Conservation (phyloP, 441 rosid species). For the Viola pubescens region DNA sequence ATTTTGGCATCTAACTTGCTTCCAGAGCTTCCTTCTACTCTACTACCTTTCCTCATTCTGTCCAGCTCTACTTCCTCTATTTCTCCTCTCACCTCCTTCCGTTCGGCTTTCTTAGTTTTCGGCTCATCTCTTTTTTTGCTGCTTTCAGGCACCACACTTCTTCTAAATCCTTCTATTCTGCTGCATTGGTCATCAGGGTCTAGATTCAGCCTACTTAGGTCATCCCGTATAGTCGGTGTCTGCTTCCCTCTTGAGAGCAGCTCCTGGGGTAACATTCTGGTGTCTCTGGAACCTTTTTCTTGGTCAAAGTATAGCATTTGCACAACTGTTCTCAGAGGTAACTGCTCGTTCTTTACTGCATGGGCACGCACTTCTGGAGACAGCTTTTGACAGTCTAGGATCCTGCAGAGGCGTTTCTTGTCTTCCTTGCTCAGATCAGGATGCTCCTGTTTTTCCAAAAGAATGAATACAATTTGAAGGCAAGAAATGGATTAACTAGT, state of each 20-base stretch:
- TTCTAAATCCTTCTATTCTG: constrained; percentile 16
- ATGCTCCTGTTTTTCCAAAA: constrained; percentile 52
- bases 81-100: constrained; percentile 13
- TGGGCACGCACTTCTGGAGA: constrained; percentile 83
- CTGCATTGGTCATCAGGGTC: constrained; percentile 18
- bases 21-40: constrained; percentile 31
- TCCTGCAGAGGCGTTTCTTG: constrained; percentile 69
- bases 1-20: constrained; percentile 24
- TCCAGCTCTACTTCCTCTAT: constrained; percentile 22
- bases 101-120: constrained; percentile 27
- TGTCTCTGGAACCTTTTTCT: constrained; percentile 43
- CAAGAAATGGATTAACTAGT: not conserved
- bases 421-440: constrained; percentile 76
- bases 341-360: constrained; percentile 87
- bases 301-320: constrained; percentile 91
- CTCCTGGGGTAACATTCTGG: constrained; percentile 24
- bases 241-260: constrained; percentile 33
- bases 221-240: constrained; percentile 15
- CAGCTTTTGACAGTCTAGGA: constrained; percentile 80
- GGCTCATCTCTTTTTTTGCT: constrained; percentile 23
- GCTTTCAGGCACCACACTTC: constrained; percentile 27
- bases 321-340: constrained; percentile 91
- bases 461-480: not conserved
- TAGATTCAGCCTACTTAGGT: constrained; percentile 32
- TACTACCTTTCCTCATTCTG: constrained; percentile 26